Percentiles rank a stretch among this genome's conserved stretches.
Evolutionary conservation across 495 filamentous ascomycete species (phyloP).

Genomic region (Tuber aestivum): DNA sequence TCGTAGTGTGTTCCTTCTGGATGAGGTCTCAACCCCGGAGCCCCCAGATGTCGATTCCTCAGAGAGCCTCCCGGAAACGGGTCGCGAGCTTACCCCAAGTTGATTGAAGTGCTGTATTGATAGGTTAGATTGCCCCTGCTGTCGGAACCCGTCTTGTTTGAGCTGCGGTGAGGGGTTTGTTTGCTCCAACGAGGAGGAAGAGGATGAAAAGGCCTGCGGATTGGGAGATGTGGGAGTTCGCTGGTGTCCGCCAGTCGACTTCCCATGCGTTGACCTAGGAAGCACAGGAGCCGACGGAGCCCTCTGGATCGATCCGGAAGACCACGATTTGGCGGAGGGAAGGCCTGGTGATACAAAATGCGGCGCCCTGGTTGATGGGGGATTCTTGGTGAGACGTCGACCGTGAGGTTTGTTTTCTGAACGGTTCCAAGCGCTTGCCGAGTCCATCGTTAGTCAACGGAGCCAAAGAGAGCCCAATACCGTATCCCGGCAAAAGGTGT

Average conservation of each 20-base stretch:
- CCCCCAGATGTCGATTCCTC: conserved; percentile 37
- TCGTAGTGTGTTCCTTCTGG: conserved; percentile 44
- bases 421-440: conserved; percentile 42
- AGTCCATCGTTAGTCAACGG: conserved; percentile 41
- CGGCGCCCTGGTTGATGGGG: conserved; percentile 29
- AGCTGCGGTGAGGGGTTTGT: conserved; percentile 39
- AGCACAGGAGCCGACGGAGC: conserved; percentile 41
- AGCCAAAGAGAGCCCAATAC: conserved; percentile 34
- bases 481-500: not conserved
- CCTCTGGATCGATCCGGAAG: conserved; percentile 41
- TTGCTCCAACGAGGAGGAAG: conserved; percentile 40
- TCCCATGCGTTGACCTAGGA: conserved; percentile 40
- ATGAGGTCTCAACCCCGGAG: conserved; percentile 29
- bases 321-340: conserved; percentile 39
- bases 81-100: conserved; percentile 34
- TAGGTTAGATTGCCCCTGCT: conserved; percentile 19
- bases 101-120: conserved; percentile 26
- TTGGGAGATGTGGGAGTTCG: conserved; percentile 42
- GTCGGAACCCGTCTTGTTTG: conserved; percentile 38
- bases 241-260: conserved; percentile 32
- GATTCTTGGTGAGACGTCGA: conserved; percentile 42
- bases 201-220: conserved; percentile 40
- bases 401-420: conserved; percentile 40
- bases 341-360: conserved; percentile 38
- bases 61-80: conserved; percentile 39